Conservation (phyloP, 148 eudicot species). For the Rheum nobile region DNA sequence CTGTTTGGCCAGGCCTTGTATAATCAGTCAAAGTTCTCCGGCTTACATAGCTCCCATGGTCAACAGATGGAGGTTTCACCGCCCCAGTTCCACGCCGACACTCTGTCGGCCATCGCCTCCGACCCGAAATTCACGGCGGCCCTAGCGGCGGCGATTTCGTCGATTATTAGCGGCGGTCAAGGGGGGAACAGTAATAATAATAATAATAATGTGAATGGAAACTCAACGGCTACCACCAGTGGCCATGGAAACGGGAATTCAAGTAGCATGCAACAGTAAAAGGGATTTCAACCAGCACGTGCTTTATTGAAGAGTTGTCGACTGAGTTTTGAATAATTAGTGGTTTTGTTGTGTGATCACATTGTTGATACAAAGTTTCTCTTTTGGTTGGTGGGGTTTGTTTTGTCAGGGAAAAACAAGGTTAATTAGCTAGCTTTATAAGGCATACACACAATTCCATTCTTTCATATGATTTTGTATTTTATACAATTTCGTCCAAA, state of each 20-base stretch:
- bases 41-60: not conserved
- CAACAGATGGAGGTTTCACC: not conserved
- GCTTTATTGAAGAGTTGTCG: not conserved
- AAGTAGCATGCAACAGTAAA: not conserved
- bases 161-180: constrained; percentile 10
- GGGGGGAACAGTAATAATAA: not conserved
- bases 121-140: constrained; percentile 13
- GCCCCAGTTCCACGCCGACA: not conserved
- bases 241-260: not conserved
- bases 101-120: constrained; percentile 6
- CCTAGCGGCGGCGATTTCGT: constrained; percentile 9
- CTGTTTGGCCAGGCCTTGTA: constrained; percentile 5
- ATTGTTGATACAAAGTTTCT: not conserved
- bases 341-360: not conserved
- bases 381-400: not conserved
- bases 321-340: not conserved
- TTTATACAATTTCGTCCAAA: not conserved
- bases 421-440: not conserved
- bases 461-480: constrained; percentile 3
- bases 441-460: not conserved
- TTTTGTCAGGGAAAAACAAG: not conserved
- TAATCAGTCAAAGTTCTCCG: constrained; percentile 10
- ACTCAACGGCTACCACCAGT: not conserved
- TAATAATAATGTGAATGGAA: not conserved
- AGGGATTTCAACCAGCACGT: not conserved